Evolutionary conservation across 108 stramenopile genomes (phyloP).

Genomic region (Epithemia pelagica): DNA sequence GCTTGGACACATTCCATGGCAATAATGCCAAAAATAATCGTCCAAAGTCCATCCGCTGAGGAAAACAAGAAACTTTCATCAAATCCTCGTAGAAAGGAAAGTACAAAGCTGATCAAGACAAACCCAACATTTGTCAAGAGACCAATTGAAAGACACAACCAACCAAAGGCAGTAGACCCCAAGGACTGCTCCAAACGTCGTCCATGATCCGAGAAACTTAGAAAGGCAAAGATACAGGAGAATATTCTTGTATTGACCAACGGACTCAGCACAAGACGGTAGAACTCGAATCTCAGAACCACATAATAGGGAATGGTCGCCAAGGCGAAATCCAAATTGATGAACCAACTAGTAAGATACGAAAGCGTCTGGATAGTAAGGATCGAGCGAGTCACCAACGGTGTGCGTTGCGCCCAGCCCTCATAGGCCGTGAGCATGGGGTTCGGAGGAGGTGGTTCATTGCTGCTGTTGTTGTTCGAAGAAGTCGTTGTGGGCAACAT

Average conservation of each 20-base stretch:
- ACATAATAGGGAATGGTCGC: constrained; percentile 71
- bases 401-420: constrained; percentile 52
- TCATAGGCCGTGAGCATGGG: constrained; percentile 56
- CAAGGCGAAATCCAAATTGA: constrained; percentile 42
- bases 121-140: constrained; percentile 45
- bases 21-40: constrained; percentile 59
- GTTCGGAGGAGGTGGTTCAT: constrained; percentile 49
- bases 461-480: not conserved
- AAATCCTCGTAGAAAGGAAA: constrained; percentile 35
- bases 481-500: not conserved
- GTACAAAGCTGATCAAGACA: constrained; percentile 30
- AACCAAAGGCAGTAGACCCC: constrained; percentile 67
- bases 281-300: constrained; percentile 64
- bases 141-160: constrained; percentile 46
- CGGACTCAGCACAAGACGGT: constrained; percentile 64
- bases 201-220: constrained; percentile 60
- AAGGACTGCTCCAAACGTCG: constrained; percentile 58
- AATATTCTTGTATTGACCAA: constrained; percentile 54
- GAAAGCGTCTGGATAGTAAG: constrained; percentile 52
- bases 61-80: constrained; percentile 23
- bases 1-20: constrained; percentile 71
- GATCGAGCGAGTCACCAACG: constrained; percentile 60
- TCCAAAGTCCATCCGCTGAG: constrained; percentile 58
- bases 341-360: constrained; percentile 41
- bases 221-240: constrained; percentile 57